Conservation (phyloP, 495 filamentous ascomycete species). For the Elaphomyces granulatus region DNA sequence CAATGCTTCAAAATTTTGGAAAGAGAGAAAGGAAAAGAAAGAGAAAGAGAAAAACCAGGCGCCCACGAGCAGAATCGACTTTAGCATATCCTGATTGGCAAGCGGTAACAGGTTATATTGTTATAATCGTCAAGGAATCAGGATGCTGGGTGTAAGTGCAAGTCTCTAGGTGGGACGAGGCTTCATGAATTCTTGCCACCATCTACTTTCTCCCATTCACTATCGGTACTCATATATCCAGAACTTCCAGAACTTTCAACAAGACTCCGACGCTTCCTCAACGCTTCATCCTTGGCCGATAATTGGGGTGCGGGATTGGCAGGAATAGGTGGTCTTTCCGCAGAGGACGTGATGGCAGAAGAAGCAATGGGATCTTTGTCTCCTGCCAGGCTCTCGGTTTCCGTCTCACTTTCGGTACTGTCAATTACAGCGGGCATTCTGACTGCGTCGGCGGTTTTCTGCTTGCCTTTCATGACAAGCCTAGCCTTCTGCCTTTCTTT, state of each 20-base stretch:
- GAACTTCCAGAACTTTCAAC: slow-evolving; percentile 36
- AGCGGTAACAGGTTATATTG: too few relatives aligned
- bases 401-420: slow-evolving; percentile 33
- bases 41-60: too few relatives aligned
- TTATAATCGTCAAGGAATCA: too few relatives aligned
- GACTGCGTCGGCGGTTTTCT: slow-evolving; percentile 20
- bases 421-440: slow-evolving; percentile 20
- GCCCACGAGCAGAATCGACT: too few relatives aligned
- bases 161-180: too few relatives aligned
- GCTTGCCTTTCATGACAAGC: slow-evolving; percentile 12
- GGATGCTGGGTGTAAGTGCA: too few relatives aligned
- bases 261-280: slow-evolving; percentile 27
- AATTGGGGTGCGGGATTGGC: too few relatives aligned
- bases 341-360: slow-evolving; percentile 15
- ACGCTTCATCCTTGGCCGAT: slow-evolving; percentile 16
- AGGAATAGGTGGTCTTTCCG: too few relatives aligned
- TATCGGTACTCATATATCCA: slow-evolving; percentile 39
- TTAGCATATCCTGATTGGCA: too few relatives aligned
- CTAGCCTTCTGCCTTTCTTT: slow-evolving; percentile 24
- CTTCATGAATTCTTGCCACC: slow-evolving; percentile 19
- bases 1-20: too few relatives aligned
- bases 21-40: too few relatives aligned
- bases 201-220: slow-evolving; percentile 43
- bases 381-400: slow-evolving; percentile 27
- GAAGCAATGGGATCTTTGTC: slow-evolving; percentile 9